Evolutionary conservation across 2,329 filamentous ascomycete species (phyloP).

Genomic region (Epichloe uncinata): DNA sequence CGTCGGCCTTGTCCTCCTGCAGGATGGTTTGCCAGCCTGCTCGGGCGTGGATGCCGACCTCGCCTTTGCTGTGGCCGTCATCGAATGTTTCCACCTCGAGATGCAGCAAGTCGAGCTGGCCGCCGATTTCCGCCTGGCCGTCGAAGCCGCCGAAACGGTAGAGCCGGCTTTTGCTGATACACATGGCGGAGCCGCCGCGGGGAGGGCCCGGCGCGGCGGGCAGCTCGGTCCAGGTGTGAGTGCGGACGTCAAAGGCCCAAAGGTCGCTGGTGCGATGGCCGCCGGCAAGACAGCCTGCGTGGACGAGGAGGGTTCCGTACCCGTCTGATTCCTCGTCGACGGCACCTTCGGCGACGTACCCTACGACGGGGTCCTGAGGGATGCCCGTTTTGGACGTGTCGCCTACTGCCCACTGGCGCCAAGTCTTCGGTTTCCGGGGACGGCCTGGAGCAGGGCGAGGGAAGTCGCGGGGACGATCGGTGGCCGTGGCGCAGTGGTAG

Average conservation of each 20-base stretch:
- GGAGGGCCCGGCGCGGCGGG: conserved; percentile 51
- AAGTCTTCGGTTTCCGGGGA: conserved; percentile 25
- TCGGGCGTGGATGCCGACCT: conserved; percentile 36
- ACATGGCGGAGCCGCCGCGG: conserved; percentile 55
- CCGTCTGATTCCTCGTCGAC: conserved; percentile 48
- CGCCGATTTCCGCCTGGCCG: conserved; percentile 55
- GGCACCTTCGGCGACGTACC: conserved; percentile 42
- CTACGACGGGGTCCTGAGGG: conserved; percentile 46
- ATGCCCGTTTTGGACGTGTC: conserved; percentile 40
- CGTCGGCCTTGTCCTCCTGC: conserved; percentile 23
- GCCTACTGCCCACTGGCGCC: conserved; percentile 43
- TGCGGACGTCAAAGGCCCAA: conserved; percentile 62
- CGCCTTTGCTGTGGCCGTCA: conserved; percentile 33
- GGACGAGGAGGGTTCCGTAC: conserved; percentile 57
- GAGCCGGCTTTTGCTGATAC: conserved; percentile 47
- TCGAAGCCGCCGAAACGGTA: conserved; percentile 77
- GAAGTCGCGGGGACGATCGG: conserved; percentile 42
- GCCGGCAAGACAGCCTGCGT: conserved; percentile 57
- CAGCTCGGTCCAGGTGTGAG: conserved; percentile 53
- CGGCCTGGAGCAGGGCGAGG: conserved; percentile 15
- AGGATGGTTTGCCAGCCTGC: conserved; percentile 42
- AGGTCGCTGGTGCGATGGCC: conserved; percentile 52
- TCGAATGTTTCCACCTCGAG: conserved; percentile 43
- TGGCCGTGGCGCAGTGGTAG: conserved; percentile 52
- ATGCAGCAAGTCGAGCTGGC: conserved; percentile 52